Evolutionary conservation across 352 stramenopile genomes (phyloP).

Genomic region (Thalassiosira gravida): DNA sequence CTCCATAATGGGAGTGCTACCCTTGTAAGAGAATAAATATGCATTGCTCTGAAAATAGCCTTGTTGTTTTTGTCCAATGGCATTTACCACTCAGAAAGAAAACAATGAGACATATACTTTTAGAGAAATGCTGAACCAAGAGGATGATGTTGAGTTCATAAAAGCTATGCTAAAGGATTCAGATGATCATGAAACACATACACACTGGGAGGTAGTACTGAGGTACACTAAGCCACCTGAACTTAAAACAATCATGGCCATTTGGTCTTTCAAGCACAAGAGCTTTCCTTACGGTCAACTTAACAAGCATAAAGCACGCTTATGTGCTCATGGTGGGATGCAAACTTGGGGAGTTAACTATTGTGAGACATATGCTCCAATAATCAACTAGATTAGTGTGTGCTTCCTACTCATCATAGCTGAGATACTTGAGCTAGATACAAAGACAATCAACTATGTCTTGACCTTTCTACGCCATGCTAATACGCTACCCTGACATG

Average conservation of each 20-base stretch:
- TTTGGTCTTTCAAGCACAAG: conserved; percentile 19
- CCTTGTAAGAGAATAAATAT: no score
- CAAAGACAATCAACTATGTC: conserved; percentile 32
- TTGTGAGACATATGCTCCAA: conserved; percentile 16
- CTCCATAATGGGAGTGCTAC: no score
- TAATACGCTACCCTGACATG: no score
- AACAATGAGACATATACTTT: conserved; percentile 9
- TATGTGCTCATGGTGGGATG: conserved; percentile 7
- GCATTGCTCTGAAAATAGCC: no score
- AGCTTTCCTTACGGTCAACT: neutral
- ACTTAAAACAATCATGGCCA: conserved; percentile 14
- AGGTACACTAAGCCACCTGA: neutral
- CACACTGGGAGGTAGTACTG: conserved; percentile 1
- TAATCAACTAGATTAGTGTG: conserved; percentile 11
- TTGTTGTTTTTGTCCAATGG: no score
- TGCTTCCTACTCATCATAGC: conserved; percentile 10
- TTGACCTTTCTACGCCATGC: neutral
- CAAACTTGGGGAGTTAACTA: conserved; percentile 2
- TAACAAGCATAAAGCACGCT: conserved; percentile 7
- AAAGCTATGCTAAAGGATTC: conserved; percentile 5
- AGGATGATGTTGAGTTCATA: conserved; percentile 1
- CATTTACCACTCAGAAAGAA: neutral
- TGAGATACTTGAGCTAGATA: conserved; percentile 12
- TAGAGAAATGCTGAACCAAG: conserved; percentile 6
- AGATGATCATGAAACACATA: neutral